Base-by-base conservation (phyloP, 78 protist species). In the Anaeramoeba flamelloides region DNA sequence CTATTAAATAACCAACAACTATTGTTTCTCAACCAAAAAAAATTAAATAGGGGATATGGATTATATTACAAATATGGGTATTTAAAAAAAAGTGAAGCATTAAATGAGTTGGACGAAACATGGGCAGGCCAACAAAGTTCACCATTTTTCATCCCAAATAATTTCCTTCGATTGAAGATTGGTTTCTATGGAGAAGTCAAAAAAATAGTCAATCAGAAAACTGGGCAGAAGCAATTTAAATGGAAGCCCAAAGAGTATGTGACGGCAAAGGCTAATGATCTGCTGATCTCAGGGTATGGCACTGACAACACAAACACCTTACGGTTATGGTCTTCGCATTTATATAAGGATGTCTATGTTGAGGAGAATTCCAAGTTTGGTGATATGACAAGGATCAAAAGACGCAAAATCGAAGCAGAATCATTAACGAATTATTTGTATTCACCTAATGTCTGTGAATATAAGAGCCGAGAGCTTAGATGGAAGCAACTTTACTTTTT, bases 401-500 rank as follows among this genome's bases (percentile, higher is more conserved):
- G 81, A 40, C 89, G 83, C 39, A 82, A 86, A 77, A 92, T 92
- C 84, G 79, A 81, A 3, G 89, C 92, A 0, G 95, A 89, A 77
- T 87, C 87, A 78, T 90, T 95, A 84, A 85, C 94, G 34, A 22
- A 33, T 75, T 95, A 92, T 4, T 90, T 95, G 39, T 95, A 95
- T 82, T n/a, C n/a, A n/a, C 98, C 98, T 69, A 93, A 95, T 84
- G 96, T 92, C 88, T 87, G 88, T 77, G 81, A 90, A 39, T 36
- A 39, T 74, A 2, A 36, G 12, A 96, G 98, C 36, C 87, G 88
- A 69, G 94, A 90, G 84, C 87, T 95, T 39, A 79, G 98, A 8
- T 82, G 92, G 80, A 91, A 92, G 87, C 98, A 95, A 80, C 93
- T 93, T 86, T 95, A 92, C 91, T 92, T 95, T 84, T 90, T 95